Conservation (phyloP, 2,329 filamentous ascomycete genomes). For the Colletotrichum agaves region DNA sequence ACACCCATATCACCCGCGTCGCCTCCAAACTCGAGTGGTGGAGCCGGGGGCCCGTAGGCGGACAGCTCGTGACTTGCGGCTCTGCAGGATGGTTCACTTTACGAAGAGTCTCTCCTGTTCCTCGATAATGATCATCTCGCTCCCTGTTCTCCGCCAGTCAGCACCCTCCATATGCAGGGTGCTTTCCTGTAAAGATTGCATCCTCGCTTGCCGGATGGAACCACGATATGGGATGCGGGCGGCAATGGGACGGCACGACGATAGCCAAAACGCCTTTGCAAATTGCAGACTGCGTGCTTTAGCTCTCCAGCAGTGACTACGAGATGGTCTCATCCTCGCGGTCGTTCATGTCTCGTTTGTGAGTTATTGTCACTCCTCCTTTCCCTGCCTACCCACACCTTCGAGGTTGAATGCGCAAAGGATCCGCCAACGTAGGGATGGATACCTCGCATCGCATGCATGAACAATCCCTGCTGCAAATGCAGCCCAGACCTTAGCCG, state of each 20-base stretch:
- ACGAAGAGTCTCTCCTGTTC: too few species aligned
- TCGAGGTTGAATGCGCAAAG: too few species aligned
- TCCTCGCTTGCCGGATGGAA: not conserved
- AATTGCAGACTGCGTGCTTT: not conserved
- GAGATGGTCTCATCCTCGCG: not conserved
- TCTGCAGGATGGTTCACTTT: not conserved
- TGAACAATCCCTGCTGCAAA: too few species aligned
- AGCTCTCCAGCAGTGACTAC: not conserved
- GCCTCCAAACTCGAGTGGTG: not conserved
- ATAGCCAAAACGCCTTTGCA: not conserved
- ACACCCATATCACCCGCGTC: not conserved
- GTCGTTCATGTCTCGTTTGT: too few species aligned
- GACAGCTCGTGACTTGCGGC: not conserved
- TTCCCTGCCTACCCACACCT: too few species aligned
- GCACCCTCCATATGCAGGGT: too few species aligned
- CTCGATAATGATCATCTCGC: too few species aligned
- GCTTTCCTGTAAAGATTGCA: too few species aligned
- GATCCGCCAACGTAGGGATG: too few species aligned
- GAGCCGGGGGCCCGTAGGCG: not conserved
- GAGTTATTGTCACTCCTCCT: too few species aligned
- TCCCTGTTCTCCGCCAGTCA: not conserved
- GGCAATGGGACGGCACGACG: slow-evolving; percentile 15
- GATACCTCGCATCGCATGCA: too few species aligned
- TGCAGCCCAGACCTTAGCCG: too few species aligned
- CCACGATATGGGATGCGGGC: not conserved